Evolutionary conservation across 352 stramenopile species (phyloP), one percentile per base, ranked within the genome.

Genomic region (Phytophthora pini): DNA sequence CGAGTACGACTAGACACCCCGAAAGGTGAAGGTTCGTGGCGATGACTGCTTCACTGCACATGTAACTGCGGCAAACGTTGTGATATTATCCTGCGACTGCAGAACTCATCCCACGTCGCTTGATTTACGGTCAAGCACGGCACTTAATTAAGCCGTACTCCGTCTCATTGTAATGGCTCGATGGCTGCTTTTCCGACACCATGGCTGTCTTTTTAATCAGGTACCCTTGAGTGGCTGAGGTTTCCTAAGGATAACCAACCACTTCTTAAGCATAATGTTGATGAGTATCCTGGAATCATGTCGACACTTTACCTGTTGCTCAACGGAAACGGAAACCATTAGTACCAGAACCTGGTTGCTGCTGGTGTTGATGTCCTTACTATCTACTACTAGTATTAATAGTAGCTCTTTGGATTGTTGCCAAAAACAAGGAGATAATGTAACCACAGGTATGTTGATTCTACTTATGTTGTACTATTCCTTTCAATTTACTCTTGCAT

Each of bases 401-500:
- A 20, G 17, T 20, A 20, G 17, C 17, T 20, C 17, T 20, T 20
- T 11, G 8, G 27, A 5, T 13, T 36, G 31, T 9, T 13, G 9
- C 31, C 31, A 13, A 10, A 10, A 12, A 22, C 7, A 46, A 13
- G 11, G 9, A 26, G 26, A 13, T 46, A 57, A 24, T 59, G 53
- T 51, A 52, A 34, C 32, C 34, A 10, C 46, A 26, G 45, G 10
- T 36, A 53, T 20, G 32, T 70, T 64, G 38, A 56, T 62, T 62
- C 15, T 46, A 39, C 15, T 68, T 57, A 47, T 50, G 43, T 52
- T 64, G 36, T 29, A 56, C 43, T 69, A 39, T 47, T 58, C 51
- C 56, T 44, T 54, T 65, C 54, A 58, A 70, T 66, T 41, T 72
- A 68, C 58, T 72, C 34, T 70, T 55, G 29, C 40, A 65, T 55